These are phyloP conservation scores for Penicillium palitans DNA, from an alignment of 2,329 filamentous ascomycete genomes.

Conservation along the genomic window DNA sequence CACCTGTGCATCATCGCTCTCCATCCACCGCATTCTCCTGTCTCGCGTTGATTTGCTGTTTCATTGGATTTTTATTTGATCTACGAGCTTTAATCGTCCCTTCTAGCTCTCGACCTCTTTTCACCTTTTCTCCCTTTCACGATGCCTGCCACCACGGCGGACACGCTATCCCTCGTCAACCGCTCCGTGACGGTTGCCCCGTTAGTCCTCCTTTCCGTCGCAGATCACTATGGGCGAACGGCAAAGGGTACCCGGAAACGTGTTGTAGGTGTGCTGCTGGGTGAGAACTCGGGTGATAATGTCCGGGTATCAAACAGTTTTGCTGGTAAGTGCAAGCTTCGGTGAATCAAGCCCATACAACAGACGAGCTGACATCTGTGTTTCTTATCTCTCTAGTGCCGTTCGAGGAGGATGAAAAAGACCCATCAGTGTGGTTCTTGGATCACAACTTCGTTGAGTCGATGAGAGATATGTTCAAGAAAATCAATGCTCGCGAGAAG, in stretches of 20 bases:
- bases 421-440: conserved; percentile 97
- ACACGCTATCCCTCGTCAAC: conserved; percentile 91
- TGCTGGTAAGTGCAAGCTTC: conserved; percentile 65
- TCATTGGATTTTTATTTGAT: conserved; percentile 3
- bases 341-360: conserved; percentile 1
- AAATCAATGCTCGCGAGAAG: conserved; percentile 98
- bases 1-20: conserved; percentile 22
- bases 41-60: conserved; percentile 8
- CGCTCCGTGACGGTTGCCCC: conserved; percentile 96
- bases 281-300: conserved; percentile 93
- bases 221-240: conserved; percentile 96
- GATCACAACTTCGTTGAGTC: conserved; percentile 99
- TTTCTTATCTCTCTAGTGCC: conserved; percentile 63
- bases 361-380: conserved; percentile 22
- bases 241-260: conserved; percentile 84
- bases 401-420: conserved; percentile 98
- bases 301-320: conserved; percentile 99
- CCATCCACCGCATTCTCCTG: conserved; percentile 8
- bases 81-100: conserved; percentile 4
- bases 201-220: conserved; percentile 93
- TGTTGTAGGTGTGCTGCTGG: conserved; percentile 90
- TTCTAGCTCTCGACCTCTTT: conserved; percentile 2
- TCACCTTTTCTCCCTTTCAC: conserved; percentile 34
- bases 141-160: conserved; percentile 96
- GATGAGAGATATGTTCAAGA: conserved; percentile 99